Evolutionary conservation across 23 red algal species (phyloP).

Genomic region (Gracilaria domingensis): DNA sequence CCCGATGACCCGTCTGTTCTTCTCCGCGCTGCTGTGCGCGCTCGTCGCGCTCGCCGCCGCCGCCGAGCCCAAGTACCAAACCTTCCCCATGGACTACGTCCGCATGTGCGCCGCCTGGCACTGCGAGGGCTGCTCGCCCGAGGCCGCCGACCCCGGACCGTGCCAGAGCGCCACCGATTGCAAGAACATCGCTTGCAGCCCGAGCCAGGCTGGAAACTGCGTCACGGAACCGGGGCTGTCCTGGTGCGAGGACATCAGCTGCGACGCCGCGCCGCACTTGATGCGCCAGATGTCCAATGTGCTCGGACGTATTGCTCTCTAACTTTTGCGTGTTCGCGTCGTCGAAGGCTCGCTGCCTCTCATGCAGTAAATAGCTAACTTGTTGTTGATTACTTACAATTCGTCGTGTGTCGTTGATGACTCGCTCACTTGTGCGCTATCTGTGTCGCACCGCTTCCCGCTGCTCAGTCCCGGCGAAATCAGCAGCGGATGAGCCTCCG

Average conservation of each 20-base stretch:
- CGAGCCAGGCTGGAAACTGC: constrained; percentile 2
- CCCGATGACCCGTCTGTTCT: background rate
- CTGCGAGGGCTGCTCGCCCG: constrained; percentile 30
- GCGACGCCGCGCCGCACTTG: constrained; percentile 3
- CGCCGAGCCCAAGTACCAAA: constrained; percentile 11
- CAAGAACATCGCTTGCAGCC: constrained; percentile 20
- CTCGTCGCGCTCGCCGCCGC: background rate
- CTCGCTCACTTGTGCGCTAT: background rate
- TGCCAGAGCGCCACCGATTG: constrained; percentile 29
- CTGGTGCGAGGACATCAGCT: constrained; percentile 27
- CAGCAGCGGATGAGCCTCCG: constrained; percentile 86
- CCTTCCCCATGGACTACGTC: constrained; percentile 42
- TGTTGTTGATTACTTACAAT: background rate
- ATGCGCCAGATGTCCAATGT: background rate
- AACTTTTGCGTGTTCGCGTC: background rate
- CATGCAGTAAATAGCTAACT: background rate
- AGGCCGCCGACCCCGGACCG: constrained; percentile 37
- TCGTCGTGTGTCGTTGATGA: constrained; percentile 6
- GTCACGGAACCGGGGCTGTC: background rate
- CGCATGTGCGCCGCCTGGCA: constrained; percentile 57
- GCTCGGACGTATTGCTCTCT: constrained; percentile 7
- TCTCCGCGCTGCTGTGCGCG: background rate
- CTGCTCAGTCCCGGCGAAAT: constrained; percentile 45
- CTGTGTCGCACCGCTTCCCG: background rate
- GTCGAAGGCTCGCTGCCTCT: background rate